Evolutionary conservation across 306 rosid genomes (phyloP), one percentile per base, ranked within the genome.

Genomic region (Gastrolobium villosum): DNA sequence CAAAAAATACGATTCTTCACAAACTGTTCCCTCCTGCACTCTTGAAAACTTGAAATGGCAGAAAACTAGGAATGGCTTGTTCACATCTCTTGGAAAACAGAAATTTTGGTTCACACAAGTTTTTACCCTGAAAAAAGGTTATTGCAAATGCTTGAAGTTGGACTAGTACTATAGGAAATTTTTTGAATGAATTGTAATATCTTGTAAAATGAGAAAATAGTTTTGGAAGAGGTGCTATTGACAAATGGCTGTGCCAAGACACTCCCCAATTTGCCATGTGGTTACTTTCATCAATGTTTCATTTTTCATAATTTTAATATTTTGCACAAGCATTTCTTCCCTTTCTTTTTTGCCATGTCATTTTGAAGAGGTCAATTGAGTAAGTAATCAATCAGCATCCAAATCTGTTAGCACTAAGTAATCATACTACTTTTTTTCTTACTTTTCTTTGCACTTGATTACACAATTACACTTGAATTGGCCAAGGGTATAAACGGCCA

Each of bases 1-100:
- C 89, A 2, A 92, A 94, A 81, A 20, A 89, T 41, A 68, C 80
- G 10, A 13, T 89, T 84, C 84, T 92, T 52, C 87, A 87, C 10
- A 85, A 79, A 79, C 70, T 80, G 79, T 92, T 87, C 75, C 93
- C 91, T 55, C 88, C 5, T 31, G 68, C 90, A 46, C 87, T 84
- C 44, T 69, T 74, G 30, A 79, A 73, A 70, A 70, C 61, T n/a
- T 32, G 40, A 8, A 49, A 31, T 56, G 10, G 54, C 43, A 20
- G 49, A 72, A 10, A 30, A 44, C 32, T 44, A 41, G 48, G 15
- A 43, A 7, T 11, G 26, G 34, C 30, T 59, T 66, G 55, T 59
- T 66, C 13, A 30, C 20, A 37, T 11, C 37, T 37, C 49, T 54
- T 32, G 46, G n/a, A 10, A 41, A 76, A 62, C 39, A 52, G 40